Conservation (phyloP, 2,329 filamentous ascomycete species). For the Fusarium sp. region DNA sequence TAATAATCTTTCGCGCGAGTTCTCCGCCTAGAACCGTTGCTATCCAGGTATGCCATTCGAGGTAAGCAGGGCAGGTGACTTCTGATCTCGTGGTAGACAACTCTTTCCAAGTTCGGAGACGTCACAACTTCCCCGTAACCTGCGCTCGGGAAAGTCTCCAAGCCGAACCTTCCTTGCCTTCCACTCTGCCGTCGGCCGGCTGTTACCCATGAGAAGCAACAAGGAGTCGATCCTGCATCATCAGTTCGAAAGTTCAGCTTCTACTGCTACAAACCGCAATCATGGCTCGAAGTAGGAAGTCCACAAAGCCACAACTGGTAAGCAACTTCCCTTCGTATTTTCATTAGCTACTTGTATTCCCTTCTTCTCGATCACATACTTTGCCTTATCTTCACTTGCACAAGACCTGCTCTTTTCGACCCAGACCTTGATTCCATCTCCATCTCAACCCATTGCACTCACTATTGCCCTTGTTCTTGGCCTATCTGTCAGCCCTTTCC, state of each 20-base stretch:
- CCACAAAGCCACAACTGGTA: slow-evolving; percentile 22
- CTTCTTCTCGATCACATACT: slow-evolving; percentile 28
- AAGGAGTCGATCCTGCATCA: not conserved
- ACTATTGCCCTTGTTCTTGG: slow-evolving; percentile 24
- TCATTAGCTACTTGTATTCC: slow-evolving; percentile 18
- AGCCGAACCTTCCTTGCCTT: not conserved
- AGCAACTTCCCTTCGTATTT: slow-evolving; percentile 9
- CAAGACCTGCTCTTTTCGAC: slow-evolving; percentile 40
- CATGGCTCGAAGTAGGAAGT: slow-evolving; percentile 41
- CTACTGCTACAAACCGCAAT: slow-evolving; percentile 2
- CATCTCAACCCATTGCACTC: slow-evolving; percentile 11
- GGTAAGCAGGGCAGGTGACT: not conserved
- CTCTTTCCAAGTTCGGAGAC: not conserved
- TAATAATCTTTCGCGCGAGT: not conserved
- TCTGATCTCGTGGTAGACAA: not conserved
- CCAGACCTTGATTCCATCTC: slow-evolving; percentile 32
- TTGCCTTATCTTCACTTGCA: slow-evolving; percentile 16
- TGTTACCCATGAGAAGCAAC: not conserved
- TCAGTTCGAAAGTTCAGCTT: not conserved
- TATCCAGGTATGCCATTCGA: not conserved
- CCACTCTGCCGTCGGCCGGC: not conserved
- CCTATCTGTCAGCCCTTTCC: slow-evolving; percentile 44
- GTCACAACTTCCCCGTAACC: slow-evolving; percentile 10
- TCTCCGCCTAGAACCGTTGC: not conserved
- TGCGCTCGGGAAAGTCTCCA: not conserved